phyloP scores from a whole-genome alignment of 257 asterid genomes.

The Salvia hispanica region DNA sequence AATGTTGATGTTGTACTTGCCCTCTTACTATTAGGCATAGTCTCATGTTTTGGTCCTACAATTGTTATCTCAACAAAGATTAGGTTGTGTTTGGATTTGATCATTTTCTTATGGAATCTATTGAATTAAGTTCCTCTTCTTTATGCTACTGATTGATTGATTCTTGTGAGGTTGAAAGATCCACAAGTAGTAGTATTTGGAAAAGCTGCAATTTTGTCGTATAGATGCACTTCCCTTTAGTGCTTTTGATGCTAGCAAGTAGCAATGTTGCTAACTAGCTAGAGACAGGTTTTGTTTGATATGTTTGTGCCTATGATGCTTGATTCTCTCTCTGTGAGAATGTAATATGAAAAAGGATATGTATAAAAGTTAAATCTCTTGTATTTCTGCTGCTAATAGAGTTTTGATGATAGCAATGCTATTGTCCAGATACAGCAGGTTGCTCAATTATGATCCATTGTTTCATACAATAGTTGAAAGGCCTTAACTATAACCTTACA shows the following conservation, averaged over 20 bases:
- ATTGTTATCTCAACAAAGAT: neutral
- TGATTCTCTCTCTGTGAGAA: neutral
- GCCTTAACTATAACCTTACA: neutral
- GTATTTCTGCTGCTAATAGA: too few species aligned
- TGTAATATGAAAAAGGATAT: too few species aligned
- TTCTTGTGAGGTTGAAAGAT: neutral
- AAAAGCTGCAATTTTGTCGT: neutral
- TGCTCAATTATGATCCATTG: slow-evolving; percentile 3
- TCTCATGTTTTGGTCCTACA: too few species aligned
- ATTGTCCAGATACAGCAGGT: neutral
- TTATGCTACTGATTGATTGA: neutral
- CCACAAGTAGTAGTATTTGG: neutral
- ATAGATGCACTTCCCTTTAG: neutral
- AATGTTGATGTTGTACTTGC: neutral
- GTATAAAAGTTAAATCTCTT: too few species aligned
- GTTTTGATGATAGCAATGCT: neutral
- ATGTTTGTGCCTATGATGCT: neutral
- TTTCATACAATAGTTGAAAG: neutral
- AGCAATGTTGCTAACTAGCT: too few species aligned
- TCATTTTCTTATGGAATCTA: neutral
- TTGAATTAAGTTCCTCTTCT: neutral
- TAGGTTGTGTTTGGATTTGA: slow-evolving; percentile 19
- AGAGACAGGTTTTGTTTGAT: too few species aligned
- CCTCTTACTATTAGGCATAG: neutral
- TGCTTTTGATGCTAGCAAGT: neutral